phyloP scores from a whole-genome alignment of 2,329 filamentous ascomycete genomes.

The Penicillium thymicola region DNA sequence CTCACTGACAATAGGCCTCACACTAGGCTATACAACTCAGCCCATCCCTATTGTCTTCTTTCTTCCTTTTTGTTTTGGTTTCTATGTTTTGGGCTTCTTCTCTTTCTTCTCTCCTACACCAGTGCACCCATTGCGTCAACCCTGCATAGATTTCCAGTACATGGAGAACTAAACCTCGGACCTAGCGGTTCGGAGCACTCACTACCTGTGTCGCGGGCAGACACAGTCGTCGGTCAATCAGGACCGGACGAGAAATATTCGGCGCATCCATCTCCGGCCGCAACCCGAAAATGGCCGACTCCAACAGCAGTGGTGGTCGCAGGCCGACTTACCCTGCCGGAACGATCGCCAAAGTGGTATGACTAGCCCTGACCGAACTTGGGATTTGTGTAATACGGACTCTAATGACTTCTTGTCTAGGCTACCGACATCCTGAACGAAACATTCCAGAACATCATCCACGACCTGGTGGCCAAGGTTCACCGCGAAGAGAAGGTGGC shows the following conservation, averaged over 20 bases:
- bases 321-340: constrained; percentile 33
- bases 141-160: constrained; percentile 24
- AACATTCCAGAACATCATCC: constrained; percentile 58
- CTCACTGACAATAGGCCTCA: constrained; percentile 9
- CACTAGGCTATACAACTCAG: constrained; percentile 3
- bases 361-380: constrained; percentile 9
- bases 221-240: constrained; percentile 20
- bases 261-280: constrained; percentile 10
- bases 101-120: constrained; percentile 13
- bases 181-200: constrained; percentile 19
- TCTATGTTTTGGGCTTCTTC: constrained; percentile 13
- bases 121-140: constrained; percentile 14
- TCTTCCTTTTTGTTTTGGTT: neutral
- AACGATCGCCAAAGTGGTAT: constrained; percentile 43
- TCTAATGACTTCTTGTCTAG: constrained; percentile 3
- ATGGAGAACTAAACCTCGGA: constrained; percentile 25
- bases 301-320: constrained; percentile 28
- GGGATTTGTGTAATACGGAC: neutral
- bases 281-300: constrained; percentile 31
- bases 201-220: constrained; percentile 24
- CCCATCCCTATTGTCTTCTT: neutral
- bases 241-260: constrained; percentile 7
- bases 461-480: constrained; percentile 56
- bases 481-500: constrained; percentile 61
- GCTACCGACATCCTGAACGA: constrained; percentile 52